phyloP scores from a whole-genome alignment of 1,139 yeast genomes.

The Hemisphaericaspora xylofermentans region DNA sequence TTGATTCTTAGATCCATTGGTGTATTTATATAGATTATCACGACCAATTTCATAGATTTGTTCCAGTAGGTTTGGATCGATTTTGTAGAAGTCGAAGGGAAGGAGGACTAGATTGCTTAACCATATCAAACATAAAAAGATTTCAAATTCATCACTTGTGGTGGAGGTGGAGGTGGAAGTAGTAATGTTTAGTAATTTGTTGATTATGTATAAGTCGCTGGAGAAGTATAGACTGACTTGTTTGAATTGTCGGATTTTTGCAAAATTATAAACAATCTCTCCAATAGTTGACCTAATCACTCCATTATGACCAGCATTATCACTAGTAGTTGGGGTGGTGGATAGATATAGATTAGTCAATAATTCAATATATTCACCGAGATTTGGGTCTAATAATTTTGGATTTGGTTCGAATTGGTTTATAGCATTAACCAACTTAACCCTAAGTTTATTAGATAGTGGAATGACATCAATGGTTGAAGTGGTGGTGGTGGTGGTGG shows the following conservation, averaged over 20 bases:
- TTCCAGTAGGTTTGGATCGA: slow-evolving; percentile 34
- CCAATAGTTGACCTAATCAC: slow-evolving; percentile 15
- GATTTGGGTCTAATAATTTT: slow-evolving; percentile 43
- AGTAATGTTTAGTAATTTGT: slow-evolving; percentile 35
- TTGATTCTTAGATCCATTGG: slow-evolving; percentile 32
- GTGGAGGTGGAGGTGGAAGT: slow-evolving; percentile 14
- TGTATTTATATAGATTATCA: slow-evolving; percentile 22
- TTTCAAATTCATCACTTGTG: slow-evolving; percentile 58
- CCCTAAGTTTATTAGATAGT: neutral
- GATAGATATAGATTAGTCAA: slow-evolving; percentile 30
- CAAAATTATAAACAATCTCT: slow-evolving; percentile 52
- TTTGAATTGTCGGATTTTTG: slow-evolving; percentile 69
- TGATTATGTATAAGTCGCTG: slow-evolving; percentile 55
- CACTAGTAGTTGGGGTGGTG: no score
- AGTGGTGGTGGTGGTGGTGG: neutral
- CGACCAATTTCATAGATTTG: slow-evolving; percentile 35
- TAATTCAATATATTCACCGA: slow-evolving; percentile 31
- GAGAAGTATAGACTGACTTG: slow-evolving; percentile 56
- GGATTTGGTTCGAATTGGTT: slow-evolving; percentile 59
- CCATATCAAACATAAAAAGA: slow-evolving; percentile 70
- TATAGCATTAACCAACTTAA: slow-evolving; percentile 16
- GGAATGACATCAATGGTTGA: neutral
- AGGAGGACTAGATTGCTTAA: slow-evolving; percentile 62
- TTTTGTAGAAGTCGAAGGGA: slow-evolving; percentile 61
- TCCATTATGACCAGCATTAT: slow-evolving; percentile 2